phyloP scores from a whole-genome alignment of 257 asterid species.

The Misopates orontium region DNA sequence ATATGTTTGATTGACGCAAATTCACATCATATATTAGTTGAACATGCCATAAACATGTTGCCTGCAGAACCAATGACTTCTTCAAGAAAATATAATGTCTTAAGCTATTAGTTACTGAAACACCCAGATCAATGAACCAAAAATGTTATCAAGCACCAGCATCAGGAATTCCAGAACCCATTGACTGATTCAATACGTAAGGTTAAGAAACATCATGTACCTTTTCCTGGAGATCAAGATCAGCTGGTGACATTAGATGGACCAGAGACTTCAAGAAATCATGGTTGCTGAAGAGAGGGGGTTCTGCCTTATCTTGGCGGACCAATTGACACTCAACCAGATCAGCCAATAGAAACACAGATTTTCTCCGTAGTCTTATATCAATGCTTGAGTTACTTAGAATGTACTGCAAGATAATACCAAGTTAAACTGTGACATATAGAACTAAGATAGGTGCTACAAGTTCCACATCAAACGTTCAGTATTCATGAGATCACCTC shows the following conservation, averaged over 20 bases:
- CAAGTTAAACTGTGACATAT: not conserved
- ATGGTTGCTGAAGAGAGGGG: constrained; percentile 54
- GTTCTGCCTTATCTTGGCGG: constrained; percentile 30
- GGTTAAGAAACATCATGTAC: constrained; percentile 33
- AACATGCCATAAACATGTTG: too few relatives aligned
- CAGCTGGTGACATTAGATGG: constrained; percentile 51
- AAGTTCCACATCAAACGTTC: constrained; percentile 12
- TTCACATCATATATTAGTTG: constrained; percentile 17
- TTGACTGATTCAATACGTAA: not conserved
- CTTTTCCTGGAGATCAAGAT: constrained; percentile 93
- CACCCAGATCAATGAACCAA: too few relatives aligned
- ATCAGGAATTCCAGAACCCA: not conserved
- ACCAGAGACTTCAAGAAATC: constrained; percentile 63
- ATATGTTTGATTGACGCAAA: not conserved
- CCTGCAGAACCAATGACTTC: too few relatives aligned
- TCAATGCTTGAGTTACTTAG: constrained; percentile 69
- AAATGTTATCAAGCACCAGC: not conserved
- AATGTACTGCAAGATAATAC: constrained; percentile 48
- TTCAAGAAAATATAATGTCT: too few relatives aligned
- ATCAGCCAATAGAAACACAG: constrained; percentile 65
- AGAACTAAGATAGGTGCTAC: constrained; percentile 23
- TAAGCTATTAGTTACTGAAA: too few relatives aligned
- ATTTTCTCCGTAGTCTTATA: constrained; percentile 65
- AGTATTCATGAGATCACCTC: constrained; percentile 52
- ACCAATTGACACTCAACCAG: constrained; percentile 59